Percentiles rank a stretch among this genome's conserved stretches.
These are phyloP conservation scores for Solanum microdontum DNA, from an alignment of 257 asterid genomes.

Conservation along the genomic window DNA sequence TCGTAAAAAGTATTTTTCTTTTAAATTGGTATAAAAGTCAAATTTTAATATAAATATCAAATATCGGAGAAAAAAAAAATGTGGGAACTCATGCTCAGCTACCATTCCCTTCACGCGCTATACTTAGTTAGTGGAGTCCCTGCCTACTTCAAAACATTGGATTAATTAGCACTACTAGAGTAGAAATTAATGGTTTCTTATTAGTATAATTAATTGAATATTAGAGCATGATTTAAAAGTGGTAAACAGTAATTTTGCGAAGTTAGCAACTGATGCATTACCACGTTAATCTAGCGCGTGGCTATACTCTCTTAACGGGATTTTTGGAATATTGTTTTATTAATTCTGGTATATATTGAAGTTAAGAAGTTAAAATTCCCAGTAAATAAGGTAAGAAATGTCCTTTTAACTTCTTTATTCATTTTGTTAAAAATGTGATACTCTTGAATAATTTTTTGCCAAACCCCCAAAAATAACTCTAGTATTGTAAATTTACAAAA, in stretches of 20 bases:
- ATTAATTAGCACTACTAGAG: background rate
- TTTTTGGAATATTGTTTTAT: background rate
- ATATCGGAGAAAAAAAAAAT: background rate
- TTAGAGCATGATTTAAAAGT: background rate
- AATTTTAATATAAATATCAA: no score
- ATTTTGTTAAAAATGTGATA: background rate
- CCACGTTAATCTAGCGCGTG: background rate
- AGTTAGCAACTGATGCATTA: background rate
- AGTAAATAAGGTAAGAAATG: background rate
- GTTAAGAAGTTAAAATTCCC: background rate
- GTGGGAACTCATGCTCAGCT: background rate
- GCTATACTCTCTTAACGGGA: background rate
- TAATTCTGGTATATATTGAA: background rate
- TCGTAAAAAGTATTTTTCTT: accelerated
- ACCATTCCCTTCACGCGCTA: background rate
- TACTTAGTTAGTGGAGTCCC: background rate
- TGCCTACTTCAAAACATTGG: background rate
- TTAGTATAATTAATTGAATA: background rate
- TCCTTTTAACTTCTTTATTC: background rate
- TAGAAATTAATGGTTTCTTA: background rate
- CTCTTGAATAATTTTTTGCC: background rate
- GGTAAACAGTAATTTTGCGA: background rate
- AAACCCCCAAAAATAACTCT: background rate
- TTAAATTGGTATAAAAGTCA: accelerated
- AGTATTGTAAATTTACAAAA: background rate